phyloP scores from a whole-genome alignment of 2,329 filamentous ascomycete genomes.

The Cucurbitaria berberidis region DNA sequence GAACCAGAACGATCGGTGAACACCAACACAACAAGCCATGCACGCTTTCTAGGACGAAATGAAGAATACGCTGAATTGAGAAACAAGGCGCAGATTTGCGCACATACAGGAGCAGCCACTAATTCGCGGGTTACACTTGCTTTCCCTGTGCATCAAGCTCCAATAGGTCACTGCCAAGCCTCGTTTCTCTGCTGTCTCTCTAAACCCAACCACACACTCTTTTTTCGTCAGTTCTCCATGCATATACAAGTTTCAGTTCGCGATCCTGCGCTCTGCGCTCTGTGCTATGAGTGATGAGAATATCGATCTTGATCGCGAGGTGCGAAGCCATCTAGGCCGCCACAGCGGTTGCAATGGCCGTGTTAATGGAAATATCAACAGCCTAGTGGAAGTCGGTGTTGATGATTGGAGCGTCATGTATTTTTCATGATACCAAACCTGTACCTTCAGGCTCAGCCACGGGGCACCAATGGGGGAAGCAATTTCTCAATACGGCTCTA shows the following conservation, averaged over 20 bases:
- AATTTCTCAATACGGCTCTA: constrained; percentile 11
- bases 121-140: constrained; percentile 1
- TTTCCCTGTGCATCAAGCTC: neutral
- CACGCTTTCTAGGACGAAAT: constrained; percentile 6
- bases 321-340: neutral
- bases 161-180: constrained; percentile 12
- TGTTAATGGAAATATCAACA: neutral
- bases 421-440: neutral
- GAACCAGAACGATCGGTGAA: neutral
- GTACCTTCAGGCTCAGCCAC: constrained; percentile 5
- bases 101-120: constrained; percentile 6
- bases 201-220: constrained; percentile 1
- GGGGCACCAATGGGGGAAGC: neutral
- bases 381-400: neutral
- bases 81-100: neutral
- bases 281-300: neutral
- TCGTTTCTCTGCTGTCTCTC: constrained; percentile 5
- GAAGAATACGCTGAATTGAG: neutral
- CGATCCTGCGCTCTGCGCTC: neutral
- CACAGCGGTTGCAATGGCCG: constrained; percentile 1
- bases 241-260: constrained; percentile 6
- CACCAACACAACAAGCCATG: neutral
- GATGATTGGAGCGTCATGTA: constrained; percentile 6
- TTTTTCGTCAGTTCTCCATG: constrained; percentile 6
- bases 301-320: neutral